A percentile compares a stretch with the other conserved stretches of the same genome.
phyloP scores from a whole-genome alignment of 2,329 filamentous ascomycete species.

The Aquanectria penicillioides region DNA sequence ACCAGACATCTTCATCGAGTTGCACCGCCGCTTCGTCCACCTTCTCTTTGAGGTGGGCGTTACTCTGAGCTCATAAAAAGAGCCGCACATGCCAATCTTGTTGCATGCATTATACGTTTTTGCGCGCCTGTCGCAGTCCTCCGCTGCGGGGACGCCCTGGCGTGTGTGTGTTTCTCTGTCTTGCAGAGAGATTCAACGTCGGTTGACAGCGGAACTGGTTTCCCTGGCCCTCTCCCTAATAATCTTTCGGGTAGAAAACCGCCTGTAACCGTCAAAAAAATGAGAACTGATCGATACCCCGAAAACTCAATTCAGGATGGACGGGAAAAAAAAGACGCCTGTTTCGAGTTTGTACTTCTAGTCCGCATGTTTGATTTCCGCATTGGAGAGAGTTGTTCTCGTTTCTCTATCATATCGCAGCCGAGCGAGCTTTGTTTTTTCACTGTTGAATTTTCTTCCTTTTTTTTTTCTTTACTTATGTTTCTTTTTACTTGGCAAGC shows the following conservation, averaged over 20 bases:
- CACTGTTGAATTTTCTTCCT: neutral
- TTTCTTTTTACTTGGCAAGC: slow-evolving; percentile 12
- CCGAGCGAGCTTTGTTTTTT: neutral
- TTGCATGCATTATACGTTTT: slow-evolving; percentile 42
- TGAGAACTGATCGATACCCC: slow-evolving; percentile 9
- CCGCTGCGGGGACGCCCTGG: slow-evolving; percentile 10
- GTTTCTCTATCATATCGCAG: neutral
- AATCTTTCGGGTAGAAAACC: neutral
- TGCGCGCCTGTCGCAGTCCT: slow-evolving; percentile 14
- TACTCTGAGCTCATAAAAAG: slow-evolving; percentile 58
- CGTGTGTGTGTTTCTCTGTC: slow-evolving; percentile 5
- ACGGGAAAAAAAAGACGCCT: neutral
- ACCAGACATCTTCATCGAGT: slow-evolving; percentile 74
- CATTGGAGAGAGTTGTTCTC: neutral
- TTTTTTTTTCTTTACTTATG: neutral
- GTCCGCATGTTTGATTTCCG: neutral
- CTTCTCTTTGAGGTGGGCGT: slow-evolving; percentile 69
- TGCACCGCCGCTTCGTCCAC: slow-evolving; percentile 72
- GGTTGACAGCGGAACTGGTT: neutral
- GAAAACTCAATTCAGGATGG: neutral
- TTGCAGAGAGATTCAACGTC: slow-evolving; percentile 7
- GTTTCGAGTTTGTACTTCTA: slow-evolving; percentile 13
- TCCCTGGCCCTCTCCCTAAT: neutral
- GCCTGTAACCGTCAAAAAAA: neutral
- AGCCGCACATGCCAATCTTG: slow-evolving; percentile 32